Evolutionary conservation across 1,284 basidiomycete species (phyloP), one percentile per base, ranked within the genome.

Genomic region (Irpex lacteus): DNA sequence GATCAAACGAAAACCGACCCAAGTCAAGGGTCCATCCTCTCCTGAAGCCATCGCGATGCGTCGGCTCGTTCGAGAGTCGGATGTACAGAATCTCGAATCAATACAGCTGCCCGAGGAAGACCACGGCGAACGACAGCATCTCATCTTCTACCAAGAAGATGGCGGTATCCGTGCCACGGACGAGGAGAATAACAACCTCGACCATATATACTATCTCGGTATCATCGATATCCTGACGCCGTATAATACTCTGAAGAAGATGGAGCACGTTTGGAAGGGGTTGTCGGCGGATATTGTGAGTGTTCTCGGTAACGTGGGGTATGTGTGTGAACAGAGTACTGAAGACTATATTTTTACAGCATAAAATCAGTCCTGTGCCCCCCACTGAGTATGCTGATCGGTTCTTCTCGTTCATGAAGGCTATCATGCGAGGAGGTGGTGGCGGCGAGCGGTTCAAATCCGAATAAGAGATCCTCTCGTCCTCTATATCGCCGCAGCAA

Each of bases 61-160:
- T 3, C 90, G 90, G 56, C 94, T 92, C 1, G 91, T 98, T 77
- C 89, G 92, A 13, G 82, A 87, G 47, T 92, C 92, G 2, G 94
- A 96, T 72, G 90, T 91, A 0, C 89, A 95, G 72, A 83, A 85
- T 3, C 81, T 96, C 37, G 74, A 80, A 15, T 81, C 82, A 18
- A 81, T 84, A 4, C 79, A 89, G 58, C 84, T 88, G 68, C 94
- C 94, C 0, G 83, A 84, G 58, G 85, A 88, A 66, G 85, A 87
- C 66, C 85, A 79, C 65, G 87, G 86, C 55, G 95, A 98, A 71
- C 85, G 94, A 26, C 85, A 89, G 57, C 87, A 95, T 67, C 96
- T 97, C 75, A 76, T 98, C 44, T 99, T 98, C 78, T 98, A 98
- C 74, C 94, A 97, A 73, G 96, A 99, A 73, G 98, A 99, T 72